Base-by-base conservation (phyloP, 2,329 filamentous ascomycete species). In the Cladophialophora exuberans region DNA sequence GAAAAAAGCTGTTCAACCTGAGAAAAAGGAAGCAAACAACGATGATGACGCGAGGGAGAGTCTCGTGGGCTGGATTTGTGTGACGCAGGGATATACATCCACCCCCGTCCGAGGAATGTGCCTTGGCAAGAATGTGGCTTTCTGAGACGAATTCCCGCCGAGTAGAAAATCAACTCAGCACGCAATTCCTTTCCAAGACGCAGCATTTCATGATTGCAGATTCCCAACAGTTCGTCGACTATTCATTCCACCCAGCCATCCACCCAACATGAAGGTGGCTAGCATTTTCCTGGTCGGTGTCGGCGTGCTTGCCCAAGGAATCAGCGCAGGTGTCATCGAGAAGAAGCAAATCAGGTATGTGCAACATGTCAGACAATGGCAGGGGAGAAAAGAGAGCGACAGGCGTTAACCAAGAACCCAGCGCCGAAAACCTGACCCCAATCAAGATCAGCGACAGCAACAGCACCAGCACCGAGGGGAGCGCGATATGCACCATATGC, bases 111-210 rank as follows among this genome's bases (percentile, higher is more conserved):
- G 39, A 48, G 57, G 57, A 60, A 60, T 60, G 57, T 56, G 38
- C 53, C n/a, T 60, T 60, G 57, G 53, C 57, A 54, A 46, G 57
- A 60, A 60, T 60, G 57, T 54, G 53, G 39, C 36, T 26, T 42
- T 6, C 20, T 25, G 39, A 42, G 20, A 42, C n/a, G 20, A 42
- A 42, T 25, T 42, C 26, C 39, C 39, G 42, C 35, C 20, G 18
- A 33, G 41, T 56, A 51, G 46, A 56, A 57, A 33, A 42, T 42
- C 33, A 31, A 25, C 22, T 13, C 25, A 13, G 13, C 15, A 9
- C 30, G 17, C 2, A 20, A 23, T 33, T 6, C 22, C n/a, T n/a
- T n/a, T n/a, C 33, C 25, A 48, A 48, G n/a, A 17, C 11, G 6
- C 10, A 39, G 23, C 17, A 11, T 36, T 30, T 33, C 17, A 11